These are phyloP conservation scores for Sclerotinia spermophila DNA, from an alignment of 2,329 filamentous ascomycete genomes.

Conservation along the genomic window DNA sequence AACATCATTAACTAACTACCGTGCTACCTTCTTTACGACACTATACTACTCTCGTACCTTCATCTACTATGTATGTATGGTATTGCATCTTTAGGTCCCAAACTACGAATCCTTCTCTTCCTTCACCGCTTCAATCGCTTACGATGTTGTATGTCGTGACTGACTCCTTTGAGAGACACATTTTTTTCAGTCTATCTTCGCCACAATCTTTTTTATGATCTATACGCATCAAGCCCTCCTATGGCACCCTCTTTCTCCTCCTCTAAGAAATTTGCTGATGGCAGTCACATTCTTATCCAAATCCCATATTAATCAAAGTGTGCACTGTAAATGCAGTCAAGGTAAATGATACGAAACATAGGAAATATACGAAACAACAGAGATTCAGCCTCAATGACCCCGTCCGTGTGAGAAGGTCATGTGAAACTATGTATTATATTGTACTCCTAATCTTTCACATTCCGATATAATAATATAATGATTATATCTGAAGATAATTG, in stretches of 20 bases:
- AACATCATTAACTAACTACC: not conserved
- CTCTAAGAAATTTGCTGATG: slow-evolving; percentile 2
- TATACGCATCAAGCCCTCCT: not conserved
- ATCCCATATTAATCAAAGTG: not conserved
- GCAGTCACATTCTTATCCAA: not conserved
- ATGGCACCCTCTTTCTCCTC: slow-evolving; percentile 1
- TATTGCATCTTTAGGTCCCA: slow-evolving; percentile 4
- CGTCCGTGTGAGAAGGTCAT: slow-evolving; percentile 16
- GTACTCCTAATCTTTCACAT: slow-evolving; percentile 11
- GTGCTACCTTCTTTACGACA: not conserved
- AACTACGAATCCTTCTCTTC: slow-evolving; percentile 6
- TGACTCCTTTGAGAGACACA: slow-evolving; percentile 11
- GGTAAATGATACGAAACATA: not conserved
- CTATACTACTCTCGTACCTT: too few species aligned
- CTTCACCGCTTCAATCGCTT: slow-evolving; percentile 14
- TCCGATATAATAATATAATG: too few species aligned
- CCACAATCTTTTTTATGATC: slow-evolving; percentile 14
- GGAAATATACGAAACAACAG: not conserved
- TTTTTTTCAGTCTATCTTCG: slow-evolving; percentile 1
- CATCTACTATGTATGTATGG: not conserved
- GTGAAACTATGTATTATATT: slow-evolving; percentile 15
- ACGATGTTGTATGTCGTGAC: slow-evolving; percentile 14
- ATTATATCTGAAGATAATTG: too few species aligned
- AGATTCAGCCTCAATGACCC: slow-evolving; percentile 16
- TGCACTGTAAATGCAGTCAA: too few species aligned